Conservation (phyloP, 345 rosid genomes). For the Sisymbrium altissimum region DNA sequence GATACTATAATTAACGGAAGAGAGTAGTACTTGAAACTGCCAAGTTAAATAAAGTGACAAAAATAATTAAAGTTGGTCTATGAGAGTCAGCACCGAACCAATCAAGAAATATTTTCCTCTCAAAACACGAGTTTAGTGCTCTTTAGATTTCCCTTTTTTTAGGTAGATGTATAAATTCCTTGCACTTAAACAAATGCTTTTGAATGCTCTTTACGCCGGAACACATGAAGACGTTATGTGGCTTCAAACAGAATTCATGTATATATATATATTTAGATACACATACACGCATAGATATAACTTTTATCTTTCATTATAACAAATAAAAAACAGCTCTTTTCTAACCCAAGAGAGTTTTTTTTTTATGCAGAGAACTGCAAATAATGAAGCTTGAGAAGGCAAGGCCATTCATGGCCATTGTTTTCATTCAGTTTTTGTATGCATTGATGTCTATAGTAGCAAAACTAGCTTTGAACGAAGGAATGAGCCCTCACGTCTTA, state of each 20-base stretch:
- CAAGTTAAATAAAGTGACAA: slow-evolving; percentile 8
- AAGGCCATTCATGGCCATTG: slow-evolving; percentile 39
- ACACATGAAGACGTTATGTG: slow-evolving; percentile 31
- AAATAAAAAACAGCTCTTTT: slow-evolving; percentile 6
- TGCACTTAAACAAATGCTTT: slow-evolving; percentile 17
- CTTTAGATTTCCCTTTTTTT: background rate
- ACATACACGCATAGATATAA: background rate
- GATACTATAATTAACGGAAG: background rate
- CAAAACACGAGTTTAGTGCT: slow-evolving; percentile 30
- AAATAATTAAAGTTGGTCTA: background rate
- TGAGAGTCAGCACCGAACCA: slow-evolving; percentile 15
- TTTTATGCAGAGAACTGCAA: slow-evolving; percentile 21
- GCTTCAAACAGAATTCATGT: slow-evolving; percentile 18
- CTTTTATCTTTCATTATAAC: background rate
- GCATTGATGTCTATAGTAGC: slow-evolving; percentile 43
- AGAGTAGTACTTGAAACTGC: slow-evolving; percentile 25
- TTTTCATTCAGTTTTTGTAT: slow-evolving; percentile 38
- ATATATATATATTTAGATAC: background rate
- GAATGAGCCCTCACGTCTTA: slow-evolving; percentile 53
- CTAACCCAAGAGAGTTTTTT: background rate
- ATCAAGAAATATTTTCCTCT: slow-evolving; percentile 7
- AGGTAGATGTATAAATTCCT: slow-evolving; percentile 6
- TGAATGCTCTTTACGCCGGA: background rate
- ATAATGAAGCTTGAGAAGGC: slow-evolving; percentile 26
- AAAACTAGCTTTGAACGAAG: slow-evolving; percentile 38